phyloP scores from a whole-genome alignment of 1,139 yeast genomes.

The Suhomyces choctaworum region DNA sequence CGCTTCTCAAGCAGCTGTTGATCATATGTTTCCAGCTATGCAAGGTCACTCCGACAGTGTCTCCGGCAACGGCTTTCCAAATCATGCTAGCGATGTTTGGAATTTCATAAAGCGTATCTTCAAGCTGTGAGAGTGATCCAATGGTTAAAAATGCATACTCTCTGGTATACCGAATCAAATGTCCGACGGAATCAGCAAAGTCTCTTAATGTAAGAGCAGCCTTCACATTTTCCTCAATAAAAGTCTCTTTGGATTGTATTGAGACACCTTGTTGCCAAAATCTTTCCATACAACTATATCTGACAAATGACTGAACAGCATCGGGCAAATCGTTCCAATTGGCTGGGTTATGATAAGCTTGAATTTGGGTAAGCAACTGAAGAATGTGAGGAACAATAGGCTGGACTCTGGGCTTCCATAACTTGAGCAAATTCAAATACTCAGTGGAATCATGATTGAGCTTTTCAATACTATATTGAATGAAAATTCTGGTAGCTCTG shows the following conservation, averaged over 20 bases:
- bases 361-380: constrained; percentile 84
- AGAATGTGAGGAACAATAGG: constrained; percentile 90
- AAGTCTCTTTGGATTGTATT: constrained; percentile 89
- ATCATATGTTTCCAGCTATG: constrained; percentile 98
- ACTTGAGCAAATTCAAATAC: constrained; percentile 63
- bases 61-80: constrained; percentile 87
- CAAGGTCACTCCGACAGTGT: constrained; percentile 79
- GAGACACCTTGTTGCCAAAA: constrained; percentile 99
- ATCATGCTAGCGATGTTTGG: constrained; percentile 75
- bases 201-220: constrained; percentile 93
- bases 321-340: constrained; percentile 88
- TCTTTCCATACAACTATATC: constrained; percentile 84
- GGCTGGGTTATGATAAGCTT: constrained; percentile 89
- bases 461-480: constrained; percentile 93
- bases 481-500: constrained; percentile 90
- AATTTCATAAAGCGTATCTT: constrained; percentile 82
- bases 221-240: constrained; percentile 89
- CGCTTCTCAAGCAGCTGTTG: constrained; percentile 81
- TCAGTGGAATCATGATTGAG: constrained; percentile 76
- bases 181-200: constrained; percentile 98
- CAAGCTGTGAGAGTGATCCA: constrained; percentile 87
- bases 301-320: constrained; percentile 88
- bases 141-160: constrained; percentile 92
- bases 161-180: constrained; percentile 89
- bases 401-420: constrained; percentile 93